Conservation (phyloP, 2,329 filamentous ascomycete species). For the Sarocladium kiliense region DNA sequence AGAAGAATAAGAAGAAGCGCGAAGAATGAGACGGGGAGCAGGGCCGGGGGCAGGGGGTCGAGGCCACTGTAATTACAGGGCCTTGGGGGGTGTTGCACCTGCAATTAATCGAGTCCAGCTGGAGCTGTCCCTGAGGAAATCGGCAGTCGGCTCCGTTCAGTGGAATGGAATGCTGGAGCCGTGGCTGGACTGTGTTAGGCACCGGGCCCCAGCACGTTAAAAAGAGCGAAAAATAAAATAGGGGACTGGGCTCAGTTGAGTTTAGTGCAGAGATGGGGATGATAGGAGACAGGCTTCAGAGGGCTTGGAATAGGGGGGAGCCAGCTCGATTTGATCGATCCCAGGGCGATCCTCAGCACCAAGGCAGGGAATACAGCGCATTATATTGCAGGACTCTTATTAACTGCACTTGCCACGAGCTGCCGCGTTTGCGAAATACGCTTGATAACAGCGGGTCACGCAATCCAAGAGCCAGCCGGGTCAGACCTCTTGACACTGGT, state of each 20-base stretch:
- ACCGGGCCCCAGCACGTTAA: too few relatives aligned
- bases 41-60: background rate
- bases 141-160: background rate
- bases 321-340: constrained; percentile 1
- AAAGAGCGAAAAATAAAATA: background rate
- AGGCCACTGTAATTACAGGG: background rate
- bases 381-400: background rate
- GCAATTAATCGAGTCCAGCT: background rate
- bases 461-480: background rate
- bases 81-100: background rate
- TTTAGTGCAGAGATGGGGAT: background rate
- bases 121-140: too few relatives aligned
- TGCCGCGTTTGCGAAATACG: background rate
- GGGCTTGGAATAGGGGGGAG: background rate
- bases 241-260: background rate
- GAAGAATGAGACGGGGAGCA: constrained; percentile 1
- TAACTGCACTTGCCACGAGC: background rate
- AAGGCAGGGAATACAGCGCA: background rate
- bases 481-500: background rate
- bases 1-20: background rate
- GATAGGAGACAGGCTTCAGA: background rate
- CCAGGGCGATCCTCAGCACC: background rate
- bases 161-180: background rate
- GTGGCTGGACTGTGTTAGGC: too few relatives aligned
- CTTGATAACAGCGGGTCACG: background rate